Evolutionary conservation across 148 eudicot genomes (phyloP), one percentile per base, ranked within the genome.

Genomic region (Vaccinium corymbosum): DNA sequence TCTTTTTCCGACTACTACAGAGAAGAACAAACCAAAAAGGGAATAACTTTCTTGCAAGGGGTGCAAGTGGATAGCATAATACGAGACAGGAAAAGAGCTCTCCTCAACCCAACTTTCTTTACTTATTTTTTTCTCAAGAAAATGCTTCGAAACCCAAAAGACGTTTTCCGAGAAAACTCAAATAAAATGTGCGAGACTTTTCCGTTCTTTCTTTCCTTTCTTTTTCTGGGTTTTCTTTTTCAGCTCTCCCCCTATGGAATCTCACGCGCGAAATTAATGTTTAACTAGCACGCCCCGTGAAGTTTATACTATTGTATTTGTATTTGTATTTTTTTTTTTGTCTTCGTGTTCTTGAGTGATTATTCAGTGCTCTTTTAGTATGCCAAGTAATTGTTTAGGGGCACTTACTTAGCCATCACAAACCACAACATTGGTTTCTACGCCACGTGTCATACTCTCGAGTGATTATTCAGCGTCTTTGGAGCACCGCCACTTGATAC

Each of bases 81-180:
- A 20, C n/a, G 29, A 27, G 29, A 19, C 38, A 35, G 38, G 38
- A 4, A 70, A 14, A 70, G n/a, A 70, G 74, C 14, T 11, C 29
- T 29, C 72, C 72, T 61, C 6, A 61, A 10, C 42, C 4, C 9
- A 35, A 35, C 38, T 35, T 15, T 25, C 5, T 42, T 3, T 42
- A 42, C 46, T 75, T 20, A 3, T 49, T 8, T 12, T 20, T 20
- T 76, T 49, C 48, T 51, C 55, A 1, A 48, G 79, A 48, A 76
- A 76, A 76, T 76, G 48, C n/a, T 49, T 35, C 38, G 38, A 35
- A 35, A 35, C 38, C 55, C 35, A 35, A 22, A 38, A 16, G 56
- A 22, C 79, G 50, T 74, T 76, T 76, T 76, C 79, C 56, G 56
- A 76, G 56, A 50, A 76, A 76, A 48, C 79, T 35, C 27, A 9